phyloP scores from a whole-genome alignment of 2,329 filamentous ascomycete species.

The Rasamsonia emersonii region DNA sequence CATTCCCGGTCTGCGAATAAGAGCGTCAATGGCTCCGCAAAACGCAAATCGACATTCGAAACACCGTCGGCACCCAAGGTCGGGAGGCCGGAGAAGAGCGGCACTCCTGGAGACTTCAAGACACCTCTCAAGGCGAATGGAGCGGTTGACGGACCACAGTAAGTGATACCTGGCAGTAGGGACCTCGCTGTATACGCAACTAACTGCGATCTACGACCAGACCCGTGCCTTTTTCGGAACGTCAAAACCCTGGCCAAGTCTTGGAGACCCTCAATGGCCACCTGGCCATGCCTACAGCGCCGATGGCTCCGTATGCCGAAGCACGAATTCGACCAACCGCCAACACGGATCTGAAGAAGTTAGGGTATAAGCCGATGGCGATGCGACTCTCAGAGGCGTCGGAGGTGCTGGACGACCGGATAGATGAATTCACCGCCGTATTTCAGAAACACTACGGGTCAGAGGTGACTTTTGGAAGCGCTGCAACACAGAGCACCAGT shows the following conservation, averaged over 20 bases:
- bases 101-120: constrained; percentile 42
- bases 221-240: constrained; percentile 61
- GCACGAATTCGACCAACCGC: constrained; percentile 75
- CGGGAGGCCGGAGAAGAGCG: constrained; percentile 37
- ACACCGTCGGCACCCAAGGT: constrained; percentile 36
- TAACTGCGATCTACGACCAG: constrained; percentile 26
- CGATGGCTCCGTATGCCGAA: constrained; percentile 63
- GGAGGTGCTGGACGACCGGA: constrained; percentile 87
- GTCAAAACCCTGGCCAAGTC: constrained; percentile 70
- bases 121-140: constrained; percentile 28
- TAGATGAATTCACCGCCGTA: constrained; percentile 75
- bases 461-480: constrained; percentile 76
- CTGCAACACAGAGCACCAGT: constrained; percentile 71
- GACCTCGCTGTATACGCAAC: constrained; percentile 1
- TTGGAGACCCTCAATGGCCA: constrained; percentile 76
- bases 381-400: constrained; percentile 93
- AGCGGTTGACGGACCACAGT: constrained; percentile 28
- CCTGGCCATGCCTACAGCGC: constrained; percentile 57
- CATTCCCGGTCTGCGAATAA: constrained; percentile 22
- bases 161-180: constrained; percentile 13
- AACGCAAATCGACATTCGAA: constrained; percentile 45
- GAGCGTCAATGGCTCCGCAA: constrained; percentile 36
- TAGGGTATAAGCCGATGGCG: constrained; percentile 82
- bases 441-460: constrained; percentile 67
- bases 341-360: constrained; percentile 81